Evolutionary conservation across 169 alveolate species (phyloP).

Genomic region (Babesia caballi): DNA sequence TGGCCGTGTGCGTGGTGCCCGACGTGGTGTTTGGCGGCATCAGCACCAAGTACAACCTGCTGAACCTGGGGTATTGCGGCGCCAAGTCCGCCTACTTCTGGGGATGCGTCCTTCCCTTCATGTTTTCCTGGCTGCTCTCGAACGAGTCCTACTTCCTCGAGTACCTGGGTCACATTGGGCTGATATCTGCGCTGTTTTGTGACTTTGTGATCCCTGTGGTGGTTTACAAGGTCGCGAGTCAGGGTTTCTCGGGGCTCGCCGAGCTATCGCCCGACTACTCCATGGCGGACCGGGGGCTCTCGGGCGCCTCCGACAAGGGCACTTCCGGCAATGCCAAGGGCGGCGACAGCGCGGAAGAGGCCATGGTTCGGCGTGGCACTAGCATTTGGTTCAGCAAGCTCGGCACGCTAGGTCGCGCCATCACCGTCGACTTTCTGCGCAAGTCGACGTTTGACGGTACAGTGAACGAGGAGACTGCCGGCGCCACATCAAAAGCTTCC

Average conservation of each 20-base stretch:
- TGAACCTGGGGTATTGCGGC: conserved; percentile 71
- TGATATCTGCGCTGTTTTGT: conserved; percentile 68
- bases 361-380: not conserved
- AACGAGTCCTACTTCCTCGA: conserved; percentile 62
- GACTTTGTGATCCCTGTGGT: conserved; percentile 70
- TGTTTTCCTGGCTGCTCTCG: conserved; percentile 69
- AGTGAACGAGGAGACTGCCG: not conserved
- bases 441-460: no score
- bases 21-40: conserved; percentile 71
- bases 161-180: conserved; percentile 55
- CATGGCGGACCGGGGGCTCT: not conserved
- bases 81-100: conserved; percentile 58
- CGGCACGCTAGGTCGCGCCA: conserved; percentile 1
- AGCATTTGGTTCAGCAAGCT: conserved; percentile 10
- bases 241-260: conserved; percentile 2
- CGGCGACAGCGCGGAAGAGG: not conserved
- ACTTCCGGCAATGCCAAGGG: not conserved
- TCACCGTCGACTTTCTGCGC: not conserved
- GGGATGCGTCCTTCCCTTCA: conserved; percentile 69
- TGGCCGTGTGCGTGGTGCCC: conserved; percentile 69
- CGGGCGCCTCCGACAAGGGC: no score
- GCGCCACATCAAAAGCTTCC: no score
- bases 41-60: conserved; percentile 71
- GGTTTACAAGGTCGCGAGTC: conserved; percentile 48
- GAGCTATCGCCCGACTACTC: not conserved